These are phyloP conservation scores for Penicillium decumbens DNA, from an alignment of 2,329 filamentous ascomycete genomes.

Conservation along the genomic window DNA sequence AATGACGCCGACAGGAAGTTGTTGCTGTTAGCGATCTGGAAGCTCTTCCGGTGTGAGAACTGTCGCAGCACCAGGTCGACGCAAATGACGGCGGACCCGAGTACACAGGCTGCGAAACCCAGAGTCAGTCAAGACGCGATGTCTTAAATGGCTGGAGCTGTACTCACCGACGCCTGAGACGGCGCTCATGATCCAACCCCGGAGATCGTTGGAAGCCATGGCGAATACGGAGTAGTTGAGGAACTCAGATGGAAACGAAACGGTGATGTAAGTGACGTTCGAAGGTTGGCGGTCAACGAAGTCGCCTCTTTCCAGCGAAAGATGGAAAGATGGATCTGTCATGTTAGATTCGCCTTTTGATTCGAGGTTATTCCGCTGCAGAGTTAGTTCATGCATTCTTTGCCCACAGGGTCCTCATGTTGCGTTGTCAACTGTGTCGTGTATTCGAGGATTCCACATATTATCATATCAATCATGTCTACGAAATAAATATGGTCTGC, in stretches of 20 bases:
- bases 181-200: slow-evolving; percentile 86
- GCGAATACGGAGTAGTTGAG: slow-evolving; percentile 10
- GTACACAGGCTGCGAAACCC: slow-evolving; percentile 48
- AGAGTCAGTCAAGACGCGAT: background rate
- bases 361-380: background rate
- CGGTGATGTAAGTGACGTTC: slow-evolving; percentile 23
- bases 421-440: background rate
- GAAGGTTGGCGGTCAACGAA: slow-evolving; percentile 17
- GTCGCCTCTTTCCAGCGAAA: background rate
- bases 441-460: background rate
- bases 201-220: slow-evolving; percentile 68
- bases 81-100: slow-evolving; percentile 80
- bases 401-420: slow-evolving; percentile 1
- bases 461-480: background rate
- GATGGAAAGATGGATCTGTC: background rate
- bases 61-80: slow-evolving; percentile 71
- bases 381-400: background rate
- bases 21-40: slow-evolving; percentile 85
- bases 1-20: slow-evolving; percentile 80
- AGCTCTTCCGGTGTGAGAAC: slow-evolving; percentile 68
- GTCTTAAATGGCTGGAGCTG: background rate
- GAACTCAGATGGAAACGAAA: slow-evolving; percentile 3
- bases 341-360: no score
- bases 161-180: slow-evolving; percentile 69
- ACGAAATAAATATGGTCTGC: background rate